Base-by-base conservation (phyloP, 1,284 basidiomycete species). In the Heterobasidion occidentale region DNA sequence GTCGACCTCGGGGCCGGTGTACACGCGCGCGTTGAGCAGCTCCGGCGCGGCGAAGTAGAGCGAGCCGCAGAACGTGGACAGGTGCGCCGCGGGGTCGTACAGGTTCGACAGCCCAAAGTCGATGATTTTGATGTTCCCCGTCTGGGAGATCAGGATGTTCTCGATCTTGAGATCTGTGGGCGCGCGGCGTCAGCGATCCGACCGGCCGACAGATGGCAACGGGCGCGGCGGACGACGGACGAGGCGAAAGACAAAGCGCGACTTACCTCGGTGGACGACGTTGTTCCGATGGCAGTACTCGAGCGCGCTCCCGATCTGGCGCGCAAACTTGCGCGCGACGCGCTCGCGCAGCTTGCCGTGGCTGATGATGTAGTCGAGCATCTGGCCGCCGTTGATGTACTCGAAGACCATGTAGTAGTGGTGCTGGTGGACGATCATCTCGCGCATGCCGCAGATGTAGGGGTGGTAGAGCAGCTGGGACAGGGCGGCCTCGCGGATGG, bases 331-430 rank as follows among this genome's bases (percentile, higher is more conserved):
- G 64, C 96, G 80, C 5, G 96, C 96, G 36, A 94, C 92, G 56
- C 96, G 84, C 71, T 99, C 97, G 36, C 96, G 80, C 59, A 99
- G 80, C 42, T 95, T 80, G n/a, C 96, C 96, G 67, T 99, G 97
- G 64, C 91, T 91, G 74, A 99, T 99, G 76, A 99, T 99, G 71
- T 98, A 99, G 80, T 99, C 96, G 62, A 99, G 86, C 93, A 99
- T 97, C 77, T 99, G 96, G 0, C 97, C 96, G 50, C 97, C 96
- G 65, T 95, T 95, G 72, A 99, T 92, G 72, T 98, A 98, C 72
- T 99, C 96, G 70, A 92, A 94, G 5, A 98, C 92, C 94, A 99
- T 98, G 77, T 99, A 98, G 73, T 98, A 98, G 73, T 99, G 96
- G 68, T 96, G 88, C 59, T 90, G 89, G 74, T 96, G 94, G 15